Percentiles rank a stretch among this genome's conserved stretches.
phyloP scores from a whole-genome alignment of 768 basidiomycete species.

The Cystobasidium tubakii region DNA sequence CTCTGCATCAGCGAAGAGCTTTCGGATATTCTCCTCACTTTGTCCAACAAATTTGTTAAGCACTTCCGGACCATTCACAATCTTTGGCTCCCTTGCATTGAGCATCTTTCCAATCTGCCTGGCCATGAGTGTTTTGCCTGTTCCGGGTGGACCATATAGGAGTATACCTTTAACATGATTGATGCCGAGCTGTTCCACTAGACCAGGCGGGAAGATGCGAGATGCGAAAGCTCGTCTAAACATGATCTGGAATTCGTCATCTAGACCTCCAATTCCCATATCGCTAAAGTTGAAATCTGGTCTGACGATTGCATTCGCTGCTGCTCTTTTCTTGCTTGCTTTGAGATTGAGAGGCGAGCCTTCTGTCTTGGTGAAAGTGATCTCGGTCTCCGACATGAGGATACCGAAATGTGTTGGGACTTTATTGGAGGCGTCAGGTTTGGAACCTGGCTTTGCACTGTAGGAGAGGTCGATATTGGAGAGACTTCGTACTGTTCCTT shows the following conservation, averaged over 20 bases:
- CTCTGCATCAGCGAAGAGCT: constrained; percentile 96
- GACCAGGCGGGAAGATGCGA: constrained; percentile 92
- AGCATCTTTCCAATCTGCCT: constrained; percentile 99
- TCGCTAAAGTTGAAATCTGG: constrained; percentile 99
- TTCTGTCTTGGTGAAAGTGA: constrained; percentile 78
- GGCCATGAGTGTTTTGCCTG: constrained; percentile 96
- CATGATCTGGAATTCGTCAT: constrained; percentile 88
- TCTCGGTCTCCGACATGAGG: constrained; percentile 63
- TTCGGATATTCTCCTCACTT: constrained; percentile 94
- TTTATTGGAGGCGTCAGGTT: neutral
- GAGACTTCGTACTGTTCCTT: constrained; percentile 61
- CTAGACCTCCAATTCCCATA: constrained; percentile 98
- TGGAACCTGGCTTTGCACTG: neutral
- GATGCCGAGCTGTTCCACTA: constrained; percentile 96
- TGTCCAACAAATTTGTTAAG: constrained; percentile 95
- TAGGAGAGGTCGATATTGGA: constrained; percentile 57
- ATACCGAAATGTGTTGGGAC: neutral
- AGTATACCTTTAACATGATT: constrained; percentile 97
- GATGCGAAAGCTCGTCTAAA: constrained; percentile 98
- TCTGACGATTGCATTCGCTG: constrained; percentile 86
- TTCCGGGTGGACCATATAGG: constrained; percentile 92
- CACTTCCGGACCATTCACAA: constrained; percentile 97
- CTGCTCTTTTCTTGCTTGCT: constrained; percentile 80
- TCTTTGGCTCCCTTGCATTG: constrained; percentile 93
- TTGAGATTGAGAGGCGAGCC: constrained; percentile 80